Evolutionary conservation across 73 alveolate species (phyloP).

Genomic region (Paramecium pentaurelia): DNA sequence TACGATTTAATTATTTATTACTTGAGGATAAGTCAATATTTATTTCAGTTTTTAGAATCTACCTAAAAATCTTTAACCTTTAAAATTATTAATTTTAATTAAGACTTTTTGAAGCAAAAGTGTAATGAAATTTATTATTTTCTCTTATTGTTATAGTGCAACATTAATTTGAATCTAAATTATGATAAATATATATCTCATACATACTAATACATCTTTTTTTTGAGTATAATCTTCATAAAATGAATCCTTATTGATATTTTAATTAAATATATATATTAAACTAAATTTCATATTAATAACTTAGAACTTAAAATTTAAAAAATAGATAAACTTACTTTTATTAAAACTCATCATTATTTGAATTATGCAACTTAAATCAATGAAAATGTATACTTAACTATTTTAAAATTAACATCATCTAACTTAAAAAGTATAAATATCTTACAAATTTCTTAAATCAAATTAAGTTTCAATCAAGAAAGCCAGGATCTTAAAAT

Average conservation of each 20-base stretch:
- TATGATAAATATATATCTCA: not conserved
- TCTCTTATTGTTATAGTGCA: not conserved
- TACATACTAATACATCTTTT: not conserved
- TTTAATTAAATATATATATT: not conserved
- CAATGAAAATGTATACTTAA: not conserved
- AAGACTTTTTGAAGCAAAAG: constrained; percentile 48
- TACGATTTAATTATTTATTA: not conserved
- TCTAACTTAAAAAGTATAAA: too few species aligned
- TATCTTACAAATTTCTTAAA: too few species aligned
- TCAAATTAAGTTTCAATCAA: too few species aligned
- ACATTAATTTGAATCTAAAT: not conserved
- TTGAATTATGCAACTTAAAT: not conserved
- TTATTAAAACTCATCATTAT: not conserved
- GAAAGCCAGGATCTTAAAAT: too few species aligned
- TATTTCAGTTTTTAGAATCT: constrained; percentile 19
- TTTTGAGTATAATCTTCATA: not conserved
- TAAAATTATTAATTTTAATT: not conserved
- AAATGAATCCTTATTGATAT: not conserved
- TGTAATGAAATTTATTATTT: not conserved
- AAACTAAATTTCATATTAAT: not conserved
- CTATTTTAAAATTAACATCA: too few species aligned
- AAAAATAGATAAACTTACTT: not conserved
- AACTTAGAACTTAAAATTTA: not conserved
- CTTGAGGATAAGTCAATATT: not conserved
- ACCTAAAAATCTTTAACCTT: constrained; percentile 63